Conservation (phyloP, 345 rosid genomes). For the Lepidium aucheri region DNA sequence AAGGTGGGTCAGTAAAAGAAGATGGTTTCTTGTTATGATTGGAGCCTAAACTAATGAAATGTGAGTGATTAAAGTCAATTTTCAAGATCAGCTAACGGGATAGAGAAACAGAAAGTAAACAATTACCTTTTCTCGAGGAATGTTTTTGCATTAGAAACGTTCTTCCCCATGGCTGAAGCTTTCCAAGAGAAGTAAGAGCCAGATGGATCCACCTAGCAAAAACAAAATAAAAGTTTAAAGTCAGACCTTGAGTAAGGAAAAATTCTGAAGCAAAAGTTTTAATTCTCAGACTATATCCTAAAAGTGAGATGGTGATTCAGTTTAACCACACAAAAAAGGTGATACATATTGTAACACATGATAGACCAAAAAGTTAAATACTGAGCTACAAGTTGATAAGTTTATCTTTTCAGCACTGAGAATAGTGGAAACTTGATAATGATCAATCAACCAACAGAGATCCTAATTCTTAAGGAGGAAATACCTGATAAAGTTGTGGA, state of each 20-base stretch:
- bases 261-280: not conserved
- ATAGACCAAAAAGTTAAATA: not conserved
- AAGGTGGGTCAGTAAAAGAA: not conserved
- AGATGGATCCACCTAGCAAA: slow-evolving; percentile 77
- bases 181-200: slow-evolving; percentile 99
- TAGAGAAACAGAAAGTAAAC: not conserved
- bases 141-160: slow-evolving; percentile 89
- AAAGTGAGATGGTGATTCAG: not conserved
- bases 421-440: not conserved
- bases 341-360: not conserved
- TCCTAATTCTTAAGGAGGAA: not conserved
- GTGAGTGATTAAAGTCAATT: not conserved
- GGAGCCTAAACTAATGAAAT: not conserved
- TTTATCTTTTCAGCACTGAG: not conserved
- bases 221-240: not conserved
- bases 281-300: not conserved
- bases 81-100: not conserved
- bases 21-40: not conserved
- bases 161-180: slow-evolving; percentile 98
- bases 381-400: not conserved
- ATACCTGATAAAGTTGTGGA: slow-evolving; percentile 89
- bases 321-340: not conserved
- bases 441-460: not conserved
- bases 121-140: slow-evolving; percentile 88
- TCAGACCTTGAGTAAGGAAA: not conserved